phyloP scores from a whole-genome alignment of 495 filamentous ascomycete genomes.

The Aspergillus diversus region DNA sequence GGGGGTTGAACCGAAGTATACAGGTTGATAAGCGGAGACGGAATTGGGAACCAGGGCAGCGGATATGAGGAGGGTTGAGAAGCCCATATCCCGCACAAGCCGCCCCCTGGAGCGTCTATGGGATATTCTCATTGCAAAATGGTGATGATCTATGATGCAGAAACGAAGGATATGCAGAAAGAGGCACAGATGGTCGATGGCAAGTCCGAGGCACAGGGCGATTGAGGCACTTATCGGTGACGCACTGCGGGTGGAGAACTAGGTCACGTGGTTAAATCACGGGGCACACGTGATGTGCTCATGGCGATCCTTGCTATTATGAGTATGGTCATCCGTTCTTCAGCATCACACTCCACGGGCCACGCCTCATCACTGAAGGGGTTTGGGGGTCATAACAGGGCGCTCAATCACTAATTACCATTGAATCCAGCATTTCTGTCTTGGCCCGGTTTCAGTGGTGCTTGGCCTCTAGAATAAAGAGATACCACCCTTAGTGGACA shows the following conservation, averaged over 20 bases:
- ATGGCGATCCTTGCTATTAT: no score
- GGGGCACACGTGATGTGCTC: no score
- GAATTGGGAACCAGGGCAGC: slow-evolving; percentile 27
- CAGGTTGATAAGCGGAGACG: slow-evolving; percentile 35
- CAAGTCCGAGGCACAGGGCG: slow-evolving; percentile 5
- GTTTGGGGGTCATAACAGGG: no score
- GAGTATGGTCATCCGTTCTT: no score
- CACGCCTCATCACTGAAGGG: no score
- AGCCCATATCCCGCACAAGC: slow-evolving; percentile 15
- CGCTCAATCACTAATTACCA: no score
- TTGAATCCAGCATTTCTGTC: no score
- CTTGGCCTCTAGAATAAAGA: no score
- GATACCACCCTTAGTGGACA: no score
- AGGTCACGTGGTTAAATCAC: slow-evolving; percentile 9
- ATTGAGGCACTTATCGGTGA: slow-evolving; percentile 33
- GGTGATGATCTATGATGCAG: slow-evolving; percentile 22
- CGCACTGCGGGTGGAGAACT: slow-evolving; percentile 30
- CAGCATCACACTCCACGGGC: no score
- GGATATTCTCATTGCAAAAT: slow-evolving; percentile 21
- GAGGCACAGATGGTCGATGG: slow-evolving; percentile 20
- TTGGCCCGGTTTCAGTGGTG: no score
- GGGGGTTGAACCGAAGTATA: slow-evolving; percentile 37
- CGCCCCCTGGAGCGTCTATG: slow-evolving; percentile 21
- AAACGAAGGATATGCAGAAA: slow-evolving; percentile 21
- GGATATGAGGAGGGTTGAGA: slow-evolving; percentile 29